A percentile compares a stretch with the other conserved stretches of the same genome.
Conservation (phyloP, 1,139 yeast genomes). For the Zygoascus sp. region DNA sequence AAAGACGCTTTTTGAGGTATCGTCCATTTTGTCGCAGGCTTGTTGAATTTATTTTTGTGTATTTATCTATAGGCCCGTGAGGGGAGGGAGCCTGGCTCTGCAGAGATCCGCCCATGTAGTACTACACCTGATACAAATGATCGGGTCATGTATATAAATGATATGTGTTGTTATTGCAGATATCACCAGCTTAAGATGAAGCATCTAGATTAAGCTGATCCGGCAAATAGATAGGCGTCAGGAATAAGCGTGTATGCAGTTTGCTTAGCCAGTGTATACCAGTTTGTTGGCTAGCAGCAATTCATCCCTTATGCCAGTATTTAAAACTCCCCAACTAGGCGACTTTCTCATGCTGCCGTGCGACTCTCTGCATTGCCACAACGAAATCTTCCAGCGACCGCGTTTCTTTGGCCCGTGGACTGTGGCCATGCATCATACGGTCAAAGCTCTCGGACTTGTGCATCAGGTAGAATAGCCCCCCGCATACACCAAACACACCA, state of each 20-base stretch:
- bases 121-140: no score
- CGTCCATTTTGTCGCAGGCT: no score
- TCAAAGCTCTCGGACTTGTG: slow-evolving; percentile 83
- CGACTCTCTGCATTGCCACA: slow-evolving; percentile 96
- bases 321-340: no score
- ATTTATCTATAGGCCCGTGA: background rate
- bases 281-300: no score
- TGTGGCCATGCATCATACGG: slow-evolving; percentile 89
- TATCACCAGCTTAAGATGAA: no score
- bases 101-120: background rate
- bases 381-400: slow-evolving; percentile 93
- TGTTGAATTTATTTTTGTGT: background rate
- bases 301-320: no score
- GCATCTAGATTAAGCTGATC: no score
- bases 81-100: background rate
- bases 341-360: slow-evolving; percentile 86
- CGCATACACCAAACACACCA: slow-evolving; percentile 67
- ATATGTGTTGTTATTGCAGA: no score
- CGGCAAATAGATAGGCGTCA: no score
- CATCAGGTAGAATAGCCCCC: slow-evolving; percentile 67
- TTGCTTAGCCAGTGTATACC: no score
- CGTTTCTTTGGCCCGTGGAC: slow-evolving; percentile 55
- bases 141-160: no score
- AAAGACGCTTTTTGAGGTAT: background rate
- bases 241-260: no score